These are phyloP conservation scores for Lactifluus pinguis DNA, from an alignment of 768 basidiomycete species.

Conservation along the genomic window DNA sequence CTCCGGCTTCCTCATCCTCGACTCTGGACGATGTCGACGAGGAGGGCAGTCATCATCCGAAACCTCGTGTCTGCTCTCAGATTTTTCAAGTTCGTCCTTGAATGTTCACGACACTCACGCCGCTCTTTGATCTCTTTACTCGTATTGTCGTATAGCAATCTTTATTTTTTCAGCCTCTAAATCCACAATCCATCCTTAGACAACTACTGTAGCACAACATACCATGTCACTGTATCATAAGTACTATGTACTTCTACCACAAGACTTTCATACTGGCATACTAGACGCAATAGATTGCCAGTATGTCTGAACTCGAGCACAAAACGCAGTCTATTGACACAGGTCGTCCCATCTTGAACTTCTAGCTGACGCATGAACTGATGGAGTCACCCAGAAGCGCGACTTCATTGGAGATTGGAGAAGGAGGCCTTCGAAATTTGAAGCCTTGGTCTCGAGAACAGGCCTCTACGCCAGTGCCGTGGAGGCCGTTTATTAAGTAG, in stretches of 20 bases:
- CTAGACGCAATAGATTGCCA: neutral
- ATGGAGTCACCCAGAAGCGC: no score
- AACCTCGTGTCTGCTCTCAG: neutral
- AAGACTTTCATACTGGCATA: neutral
- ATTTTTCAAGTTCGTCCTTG: neutral
- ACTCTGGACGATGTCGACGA: neutral
- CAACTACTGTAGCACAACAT: slow-evolving; percentile 5
- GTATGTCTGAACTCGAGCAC: neutral
- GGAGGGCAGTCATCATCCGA: neutral
- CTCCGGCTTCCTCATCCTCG: neutral
- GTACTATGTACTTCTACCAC: neutral
- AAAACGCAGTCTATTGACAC: neutral
- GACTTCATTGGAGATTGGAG: no score
- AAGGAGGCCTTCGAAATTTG: no score
- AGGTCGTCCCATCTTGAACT: no score
- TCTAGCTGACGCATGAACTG: no score
- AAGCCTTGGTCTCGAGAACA: no score
- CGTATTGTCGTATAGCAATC: neutral
- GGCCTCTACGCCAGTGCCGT: no score
- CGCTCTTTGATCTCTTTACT: neutral
- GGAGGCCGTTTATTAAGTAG: no score
- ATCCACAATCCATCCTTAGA: neutral
- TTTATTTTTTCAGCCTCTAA: neutral
- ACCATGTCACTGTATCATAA: slow-evolving; percentile 10
- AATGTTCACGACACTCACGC: neutral